Conservation (phyloP, 306 rosid species). For the Prunus dulcis region DNA sequence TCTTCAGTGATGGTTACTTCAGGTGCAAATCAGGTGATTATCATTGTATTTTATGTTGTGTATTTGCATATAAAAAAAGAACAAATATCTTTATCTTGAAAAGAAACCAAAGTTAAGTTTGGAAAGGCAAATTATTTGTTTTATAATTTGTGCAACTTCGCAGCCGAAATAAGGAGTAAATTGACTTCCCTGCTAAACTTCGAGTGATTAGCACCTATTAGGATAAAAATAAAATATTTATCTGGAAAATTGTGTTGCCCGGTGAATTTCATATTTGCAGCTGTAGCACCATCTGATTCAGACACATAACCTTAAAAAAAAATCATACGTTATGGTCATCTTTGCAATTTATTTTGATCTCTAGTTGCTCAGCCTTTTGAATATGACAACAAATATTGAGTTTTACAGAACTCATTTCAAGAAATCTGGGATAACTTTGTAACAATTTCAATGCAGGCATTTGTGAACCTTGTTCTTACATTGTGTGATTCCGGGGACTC, state of each 20-base stretch:
- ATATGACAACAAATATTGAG: neutral
- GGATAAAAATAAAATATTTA: neutral
- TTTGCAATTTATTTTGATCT: neutral
- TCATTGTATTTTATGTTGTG: constrained; percentile 15
- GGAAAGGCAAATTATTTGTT: neutral
- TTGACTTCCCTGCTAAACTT: neutral
- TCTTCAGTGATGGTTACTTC: constrained; percentile 98
- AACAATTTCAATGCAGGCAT: constrained; percentile 61
- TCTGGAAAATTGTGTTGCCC: neutral
- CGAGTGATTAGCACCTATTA: neutral
- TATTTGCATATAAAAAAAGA: neutral
- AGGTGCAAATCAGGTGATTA: constrained; percentile 97
- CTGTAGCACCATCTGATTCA: neutral
- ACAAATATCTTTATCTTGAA: neutral
- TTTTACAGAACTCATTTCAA: neutral
- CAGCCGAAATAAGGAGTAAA: neutral
- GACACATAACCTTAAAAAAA: neutral
- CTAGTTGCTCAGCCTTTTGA: neutral
- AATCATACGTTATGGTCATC: constrained; percentile 2
- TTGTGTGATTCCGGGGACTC: constrained; percentile 94
- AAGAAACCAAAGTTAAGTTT: neutral
- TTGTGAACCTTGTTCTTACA: constrained; percentile 89
- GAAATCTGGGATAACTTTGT: constrained; percentile 27
- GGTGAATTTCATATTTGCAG: neutral
- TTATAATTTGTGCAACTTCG: neutral